These are phyloP conservation scores for Lithohypha guttulata DNA, from an alignment of 2,329 filamentous ascomycete genomes.

Conservation along the genomic window DNA sequence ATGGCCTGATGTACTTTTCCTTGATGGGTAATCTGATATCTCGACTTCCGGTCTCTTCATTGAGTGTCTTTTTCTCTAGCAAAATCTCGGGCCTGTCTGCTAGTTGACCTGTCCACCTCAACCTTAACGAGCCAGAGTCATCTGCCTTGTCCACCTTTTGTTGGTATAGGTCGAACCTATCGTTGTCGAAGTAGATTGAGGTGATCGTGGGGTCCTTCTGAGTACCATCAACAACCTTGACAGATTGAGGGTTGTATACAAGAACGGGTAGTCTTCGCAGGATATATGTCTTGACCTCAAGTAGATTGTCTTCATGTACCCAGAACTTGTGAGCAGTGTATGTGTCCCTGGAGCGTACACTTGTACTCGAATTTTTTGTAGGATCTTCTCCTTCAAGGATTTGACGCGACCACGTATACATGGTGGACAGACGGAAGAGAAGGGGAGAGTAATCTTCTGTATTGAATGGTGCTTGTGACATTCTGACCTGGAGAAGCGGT, in stretches of 20 bases:
- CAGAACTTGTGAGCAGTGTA: slow-evolving; percentile 92
- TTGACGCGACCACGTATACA: slow-evolving; percentile 91
- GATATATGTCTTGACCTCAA: slow-evolving; percentile 95
- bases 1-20: slow-evolving; percentile 82
- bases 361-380: slow-evolving; percentile 35
- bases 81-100: slow-evolving; percentile 66
- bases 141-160: slow-evolving; percentile 68
- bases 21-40: slow-evolving; percentile 79
- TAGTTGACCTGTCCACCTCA: slow-evolving; percentile 87
- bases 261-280: slow-evolving; percentile 81
- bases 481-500: slow-evolving; percentile 79
- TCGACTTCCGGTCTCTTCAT: slow-evolving; percentile 63
- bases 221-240: slow-evolving; percentile 68
- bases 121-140: slow-evolving; percentile 69
- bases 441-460: slow-evolving; percentile 87
- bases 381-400: slow-evolving; percentile 54
- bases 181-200: slow-evolving; percentile 90
- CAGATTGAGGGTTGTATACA: slow-evolving; percentile 79
- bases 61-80: slow-evolving; percentile 80
- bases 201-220: slow-evolving; percentile 80
- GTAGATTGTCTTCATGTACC: slow-evolving; percentile 88
- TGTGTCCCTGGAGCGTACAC: slow-evolving; percentile 41
- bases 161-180: slow-evolving; percentile 73
- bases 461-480: slow-evolving; percentile 87
- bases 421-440: slow-evolving; percentile 76